Percentiles rank a stretch among this genome's conserved stretches.
phyloP scores from a whole-genome alignment of 169 alveolate species.

The Toxoplasma gondii region DNA sequence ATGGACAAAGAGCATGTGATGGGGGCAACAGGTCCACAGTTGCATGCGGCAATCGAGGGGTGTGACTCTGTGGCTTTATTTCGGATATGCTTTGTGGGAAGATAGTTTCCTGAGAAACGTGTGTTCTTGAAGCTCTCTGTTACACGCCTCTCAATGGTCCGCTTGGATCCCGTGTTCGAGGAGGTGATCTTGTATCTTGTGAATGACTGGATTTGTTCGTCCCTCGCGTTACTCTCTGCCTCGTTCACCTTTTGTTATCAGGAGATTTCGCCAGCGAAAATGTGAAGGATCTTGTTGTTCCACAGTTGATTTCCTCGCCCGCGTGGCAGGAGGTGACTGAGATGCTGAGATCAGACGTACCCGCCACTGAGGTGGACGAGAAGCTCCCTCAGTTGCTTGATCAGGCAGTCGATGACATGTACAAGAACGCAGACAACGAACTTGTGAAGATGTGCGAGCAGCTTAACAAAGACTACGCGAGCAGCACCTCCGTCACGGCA shows the following conservation, averaged over 20 bases:
- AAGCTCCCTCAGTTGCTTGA: conserved; percentile 32
- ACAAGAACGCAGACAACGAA: conserved; percentile 75
- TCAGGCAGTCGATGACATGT: conserved; percentile 70
- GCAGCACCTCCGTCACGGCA: conserved; percentile 82
- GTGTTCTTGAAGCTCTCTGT: no score
- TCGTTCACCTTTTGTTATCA: background rate
- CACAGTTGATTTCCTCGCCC: conserved; percentile 72
- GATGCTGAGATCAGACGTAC: background rate
- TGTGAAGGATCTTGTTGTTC: conserved; percentile 74
- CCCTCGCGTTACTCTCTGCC: background rate
- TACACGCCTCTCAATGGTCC: no score
- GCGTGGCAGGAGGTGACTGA: conserved; percentile 70
- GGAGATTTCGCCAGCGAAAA: conserved; percentile 82
- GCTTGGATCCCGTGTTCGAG: no score
- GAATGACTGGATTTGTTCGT: no score
- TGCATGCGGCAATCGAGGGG: no score
- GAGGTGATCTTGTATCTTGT: no score
- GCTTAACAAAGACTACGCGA: conserved; percentile 78
- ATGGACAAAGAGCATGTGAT: no score
- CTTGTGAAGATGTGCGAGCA: conserved; percentile 74
- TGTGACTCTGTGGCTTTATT: no score
- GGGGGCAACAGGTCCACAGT: no score
- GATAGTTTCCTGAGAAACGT: no score
- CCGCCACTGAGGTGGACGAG: conserved; percentile 20
- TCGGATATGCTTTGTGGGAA: no score